Evolutionary conservation across 73 alveolate genomes (phyloP).

Genomic region (Paramecium biaurelia): DNA sequence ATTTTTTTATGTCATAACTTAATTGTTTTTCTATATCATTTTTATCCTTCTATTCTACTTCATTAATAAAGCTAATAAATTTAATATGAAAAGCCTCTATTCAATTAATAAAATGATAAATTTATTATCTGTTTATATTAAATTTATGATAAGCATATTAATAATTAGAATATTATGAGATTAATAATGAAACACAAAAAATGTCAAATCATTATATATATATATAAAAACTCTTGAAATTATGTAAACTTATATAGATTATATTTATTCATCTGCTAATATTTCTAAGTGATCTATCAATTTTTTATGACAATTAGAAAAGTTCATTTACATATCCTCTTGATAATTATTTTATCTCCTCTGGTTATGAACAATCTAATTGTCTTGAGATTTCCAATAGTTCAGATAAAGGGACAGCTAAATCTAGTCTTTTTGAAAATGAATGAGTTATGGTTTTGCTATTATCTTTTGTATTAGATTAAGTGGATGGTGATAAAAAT

Average conservation of each 20-base stretch:
- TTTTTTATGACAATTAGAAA: background rate
- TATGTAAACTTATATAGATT: background rate
- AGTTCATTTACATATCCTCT: slow-evolving; percentile 14
- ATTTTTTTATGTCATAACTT: too few species aligned
- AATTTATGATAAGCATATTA: too few species aligned
- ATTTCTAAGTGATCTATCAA: background rate
- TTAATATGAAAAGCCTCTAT: too few species aligned
- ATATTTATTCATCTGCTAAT: background rate
- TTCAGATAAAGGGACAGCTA: background rate
- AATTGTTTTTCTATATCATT: too few species aligned
- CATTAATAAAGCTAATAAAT: too few species aligned
- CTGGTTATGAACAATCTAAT: background rate
- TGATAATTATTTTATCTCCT: slow-evolving; percentile 28
- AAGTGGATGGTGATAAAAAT: background rate
- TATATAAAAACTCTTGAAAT: background rate
- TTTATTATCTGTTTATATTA: too few species aligned
- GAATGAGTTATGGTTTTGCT: background rate
- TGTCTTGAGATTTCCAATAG: background rate
- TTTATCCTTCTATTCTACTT: too few species aligned
- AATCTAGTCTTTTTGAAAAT: background rate
- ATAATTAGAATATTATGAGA: background rate
- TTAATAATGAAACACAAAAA: too few species aligned
- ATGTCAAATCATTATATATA: background rate
- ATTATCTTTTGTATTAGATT: background rate
- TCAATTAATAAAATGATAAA: too few species aligned